Evolutionary conservation across 2,329 filamentous ascomycete genomes (phyloP).

Genomic region (Cladorrhinum sp.): DNA sequence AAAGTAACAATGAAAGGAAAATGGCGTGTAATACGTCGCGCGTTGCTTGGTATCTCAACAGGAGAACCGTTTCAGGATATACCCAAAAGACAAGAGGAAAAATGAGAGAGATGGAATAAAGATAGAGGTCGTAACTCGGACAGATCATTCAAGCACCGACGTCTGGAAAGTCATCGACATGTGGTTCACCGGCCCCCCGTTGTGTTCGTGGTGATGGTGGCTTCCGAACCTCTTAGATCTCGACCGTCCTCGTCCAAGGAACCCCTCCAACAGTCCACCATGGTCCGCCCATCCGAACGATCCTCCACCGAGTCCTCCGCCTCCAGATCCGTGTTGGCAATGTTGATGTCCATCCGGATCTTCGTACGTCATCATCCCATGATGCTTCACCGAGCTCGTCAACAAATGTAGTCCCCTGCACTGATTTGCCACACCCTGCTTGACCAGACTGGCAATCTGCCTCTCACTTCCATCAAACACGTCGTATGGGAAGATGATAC

Average conservation of each 20-base stretch:
- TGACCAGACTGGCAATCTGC: constrained; percentile 25
- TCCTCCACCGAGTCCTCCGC: background rate
- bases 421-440: constrained; percentile 27
- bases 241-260: constrained; percentile 1
- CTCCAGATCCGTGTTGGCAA: constrained; percentile 4
- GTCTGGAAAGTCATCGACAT: constrained; percentile 16
- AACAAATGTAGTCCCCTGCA: constrained; percentile 26
- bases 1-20: background rate
- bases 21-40: background rate
- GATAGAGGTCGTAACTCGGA: background rate
- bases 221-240: background rate
- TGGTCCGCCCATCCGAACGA: constrained; percentile 4
- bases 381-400: constrained; percentile 21
- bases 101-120: background rate
- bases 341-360: constrained; percentile 8
- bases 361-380: constrained; percentile 7
- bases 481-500: constrained; percentile 27
- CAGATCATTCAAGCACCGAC: constrained; percentile 6
- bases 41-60: background rate
- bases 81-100: background rate
- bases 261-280: background rate
- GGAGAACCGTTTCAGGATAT: background rate
- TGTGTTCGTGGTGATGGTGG: background rate
- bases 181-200: background rate
- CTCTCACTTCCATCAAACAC: constrained; percentile 29